Evolutionary conservation across 2,329 filamentous ascomycete genomes (phyloP), one percentile per base, ranked within the genome.

Genomic region (Fusarium sp.): DNA sequence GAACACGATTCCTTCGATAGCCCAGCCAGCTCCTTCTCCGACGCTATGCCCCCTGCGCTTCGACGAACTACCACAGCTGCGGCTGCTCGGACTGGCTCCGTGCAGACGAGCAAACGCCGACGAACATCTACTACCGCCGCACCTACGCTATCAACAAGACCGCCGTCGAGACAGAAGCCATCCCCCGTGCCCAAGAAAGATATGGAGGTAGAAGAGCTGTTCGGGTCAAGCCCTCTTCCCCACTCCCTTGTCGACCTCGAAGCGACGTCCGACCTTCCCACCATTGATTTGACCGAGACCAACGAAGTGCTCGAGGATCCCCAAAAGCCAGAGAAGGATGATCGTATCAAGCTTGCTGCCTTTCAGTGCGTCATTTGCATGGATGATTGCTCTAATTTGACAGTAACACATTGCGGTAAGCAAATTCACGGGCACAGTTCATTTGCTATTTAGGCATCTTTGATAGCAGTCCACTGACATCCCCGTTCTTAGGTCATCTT

Each of bases 361-460:
- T 89, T 90, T 47, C 87, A 91, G 76, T 91, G 89, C 65, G 87
- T 89, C 43, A 91, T 91, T 60, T 91, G 89, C 77, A 89, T 91
- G 87, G 89, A 91, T 63, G 83, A 88, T 64, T 85, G 83, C 26
- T 85, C 83, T 3, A 80, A 82, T 28, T 72, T 91, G 63, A 90
- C 88, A 2, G 85, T 90, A 45, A 91, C 89, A 4, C 87, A 90
- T 76, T 91, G 89, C 77, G 89, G 89, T 91, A 87, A 68, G 87
- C 80, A 17, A 34, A 53, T 38, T 39, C 17, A 28, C 17, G n/a
- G n/a, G 22, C 50, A 8, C 34, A 33, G 19, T 57, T 15, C 15
- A 24, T 21, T 38, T 43, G 44, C 39, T 14, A 26, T 45, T 22
- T 33, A 38, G 15, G 5, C 15, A 46, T 15, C 28, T 15, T 28